A percentile compares a stretch with the other conserved stretches of the same genome.
phyloP scores from a whole-genome alignment of 176 grass and related monocot genomes.

The Zizania latifolia region DNA sequence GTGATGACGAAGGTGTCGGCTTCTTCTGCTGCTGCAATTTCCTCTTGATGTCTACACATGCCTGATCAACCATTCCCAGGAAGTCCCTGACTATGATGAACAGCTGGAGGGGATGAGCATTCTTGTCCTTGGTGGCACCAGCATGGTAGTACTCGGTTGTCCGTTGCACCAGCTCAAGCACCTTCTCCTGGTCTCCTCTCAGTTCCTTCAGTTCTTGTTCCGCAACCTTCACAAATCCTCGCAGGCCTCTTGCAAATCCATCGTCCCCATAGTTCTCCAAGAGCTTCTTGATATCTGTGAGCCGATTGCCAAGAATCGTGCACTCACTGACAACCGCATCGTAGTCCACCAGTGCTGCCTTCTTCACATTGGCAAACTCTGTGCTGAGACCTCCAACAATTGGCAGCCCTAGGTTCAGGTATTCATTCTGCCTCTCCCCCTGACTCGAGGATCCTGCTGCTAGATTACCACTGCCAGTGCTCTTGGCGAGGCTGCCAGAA shows the following conservation, averaged over 20 bases:
- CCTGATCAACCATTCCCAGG: constrained; percentile 89
- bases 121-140: constrained; percentile 64
- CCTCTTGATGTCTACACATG: constrained; percentile 78
- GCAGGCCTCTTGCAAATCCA: constrained; percentile 65
- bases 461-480: constrained; percentile 26
- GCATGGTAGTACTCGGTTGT: constrained; percentile 88
- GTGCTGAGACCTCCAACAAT: constrained; percentile 75
- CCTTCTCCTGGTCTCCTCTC: constrained; percentile 55
- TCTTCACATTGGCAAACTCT: constrained; percentile 76
- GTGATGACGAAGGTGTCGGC: constrained; percentile 16
- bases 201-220: constrained; percentile 52
- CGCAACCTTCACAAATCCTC: constrained; percentile 51
- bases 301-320: constrained; percentile 29
- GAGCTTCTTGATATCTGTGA: constrained; percentile 58
- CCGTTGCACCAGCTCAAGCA: constrained; percentile 68
- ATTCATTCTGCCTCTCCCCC: constrained; percentile 79
- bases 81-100: constrained; percentile 93
- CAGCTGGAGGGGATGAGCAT: constrained; percentile 63
- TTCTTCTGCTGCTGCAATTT: constrained; percentile 69
- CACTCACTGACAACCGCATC: constrained; percentile 52
- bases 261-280: constrained; percentile 52
- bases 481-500: constrained; percentile 46
- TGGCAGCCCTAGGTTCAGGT: constrained; percentile 76
- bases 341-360: constrained; percentile 64
- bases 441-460: constrained; percentile 14